A percentile compares a stretch with the other conserved stretches of the same genome.
phyloP scores from a whole-genome alignment of 176 grass and related monocot genomes.

The Eragrostis curvula region DNA sequence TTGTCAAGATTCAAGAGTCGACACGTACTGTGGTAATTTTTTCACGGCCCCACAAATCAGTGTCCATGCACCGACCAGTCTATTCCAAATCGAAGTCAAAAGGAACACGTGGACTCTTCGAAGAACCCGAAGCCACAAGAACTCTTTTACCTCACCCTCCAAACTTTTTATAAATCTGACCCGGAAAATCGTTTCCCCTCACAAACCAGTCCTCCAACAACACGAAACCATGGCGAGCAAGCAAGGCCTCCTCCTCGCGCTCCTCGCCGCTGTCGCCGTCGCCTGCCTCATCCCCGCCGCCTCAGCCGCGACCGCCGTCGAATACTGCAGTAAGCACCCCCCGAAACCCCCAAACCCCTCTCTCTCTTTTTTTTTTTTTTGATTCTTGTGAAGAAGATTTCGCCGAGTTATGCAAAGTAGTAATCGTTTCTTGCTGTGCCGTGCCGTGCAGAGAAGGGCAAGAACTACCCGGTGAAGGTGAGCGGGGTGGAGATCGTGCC shows the following conservation, averaged over 20 bases:
- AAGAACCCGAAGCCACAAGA: background rate
- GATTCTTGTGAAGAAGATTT: background rate
- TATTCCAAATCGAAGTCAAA: constrained; percentile 12
- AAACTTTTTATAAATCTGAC: constrained; percentile 3
- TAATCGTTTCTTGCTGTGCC: background rate
- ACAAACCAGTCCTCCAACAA: constrained; percentile 42
- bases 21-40: too few relatives aligned
- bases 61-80: background rate
- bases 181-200: background rate
- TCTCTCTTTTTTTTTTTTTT: too few relatives aligned
- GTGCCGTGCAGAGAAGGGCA: constrained; percentile 60
- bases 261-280: constrained; percentile 26
- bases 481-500: constrained; percentile 75
- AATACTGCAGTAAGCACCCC: constrained; percentile 58
- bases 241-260: constrained; percentile 4
- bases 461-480: constrained; percentile 78
- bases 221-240: constrained; percentile 45
- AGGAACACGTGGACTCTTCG: background rate
- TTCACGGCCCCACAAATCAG: constrained; percentile 13
- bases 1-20: too few relatives aligned
- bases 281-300: constrained; percentile 33
- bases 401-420: background rate
- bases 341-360: background rate
- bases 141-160: background rate
- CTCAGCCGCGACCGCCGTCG: constrained; percentile 39